Percentiles rank a stretch among this genome's conserved stretches.
These are phyloP conservation scores for Exserohilum turcica DNA, from an alignment of 2,329 filamentous ascomycete genomes.

Conservation along the genomic window DNA sequence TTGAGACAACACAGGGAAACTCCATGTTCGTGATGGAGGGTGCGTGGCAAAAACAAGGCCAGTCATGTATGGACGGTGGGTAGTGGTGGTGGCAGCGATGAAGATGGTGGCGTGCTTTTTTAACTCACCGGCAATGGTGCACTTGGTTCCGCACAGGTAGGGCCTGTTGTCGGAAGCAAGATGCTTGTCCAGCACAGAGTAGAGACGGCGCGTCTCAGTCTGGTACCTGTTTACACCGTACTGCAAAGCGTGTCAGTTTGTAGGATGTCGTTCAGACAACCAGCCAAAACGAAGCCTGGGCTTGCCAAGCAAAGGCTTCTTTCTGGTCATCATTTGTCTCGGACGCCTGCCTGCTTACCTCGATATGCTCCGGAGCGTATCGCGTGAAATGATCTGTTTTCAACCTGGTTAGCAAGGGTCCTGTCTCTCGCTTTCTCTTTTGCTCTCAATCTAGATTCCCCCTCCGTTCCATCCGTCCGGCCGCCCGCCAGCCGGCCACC, in stretches of 20 bases:
- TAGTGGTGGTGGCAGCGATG: no score
- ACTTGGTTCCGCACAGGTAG: slow-evolving; percentile 66
- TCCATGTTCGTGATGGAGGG: neutral
- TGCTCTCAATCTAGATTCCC: neutral
- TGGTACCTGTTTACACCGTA: slow-evolving; percentile 83
- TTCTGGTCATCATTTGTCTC: neutral
- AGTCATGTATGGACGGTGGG: neutral
- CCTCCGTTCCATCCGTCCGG: no score
- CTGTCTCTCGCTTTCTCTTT: neutral
- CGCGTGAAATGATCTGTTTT: slow-evolving; percentile 74
- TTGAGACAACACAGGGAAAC: neutral
- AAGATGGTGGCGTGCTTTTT: neutral
- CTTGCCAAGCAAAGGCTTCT: neutral
- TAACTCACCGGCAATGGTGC: slow-evolving; percentile 56
- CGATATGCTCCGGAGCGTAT: slow-evolving; percentile 81
- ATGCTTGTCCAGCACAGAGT: slow-evolving; percentile 75
- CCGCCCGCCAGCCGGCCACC: no score
- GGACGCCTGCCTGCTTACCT: slow-evolving; percentile 32
- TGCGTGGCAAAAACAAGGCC: neutral
- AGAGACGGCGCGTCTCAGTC: slow-evolving; percentile 83
- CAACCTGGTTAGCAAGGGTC: neutral
- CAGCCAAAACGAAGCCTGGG: no score
- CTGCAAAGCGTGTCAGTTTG: neutral
- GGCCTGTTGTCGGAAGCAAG: slow-evolving; percentile 59
- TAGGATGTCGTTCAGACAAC: no score